Conservation (phyloP, 805 yeast genomes). For the Yarrowia sp. region DNA sequence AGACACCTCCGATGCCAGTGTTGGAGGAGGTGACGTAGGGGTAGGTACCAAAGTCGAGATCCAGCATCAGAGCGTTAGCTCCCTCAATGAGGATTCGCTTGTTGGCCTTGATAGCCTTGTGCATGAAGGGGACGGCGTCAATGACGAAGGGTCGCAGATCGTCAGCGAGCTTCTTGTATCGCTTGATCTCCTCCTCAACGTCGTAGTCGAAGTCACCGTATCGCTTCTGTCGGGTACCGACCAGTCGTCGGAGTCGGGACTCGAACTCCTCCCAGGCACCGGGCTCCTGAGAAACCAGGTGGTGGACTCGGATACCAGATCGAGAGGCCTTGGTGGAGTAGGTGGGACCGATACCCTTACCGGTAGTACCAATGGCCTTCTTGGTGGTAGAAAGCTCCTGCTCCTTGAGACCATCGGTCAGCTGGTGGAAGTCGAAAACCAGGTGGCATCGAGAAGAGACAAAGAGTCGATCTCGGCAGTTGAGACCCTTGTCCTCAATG, state of each 20-base stretch:
- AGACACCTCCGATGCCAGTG: slow-evolving; percentile 97
- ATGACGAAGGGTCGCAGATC: slow-evolving; percentile 84
- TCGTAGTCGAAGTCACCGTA: slow-evolving; percentile 93
- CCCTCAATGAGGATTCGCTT: slow-evolving; percentile 94
- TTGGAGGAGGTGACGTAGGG: slow-evolving; percentile 95
- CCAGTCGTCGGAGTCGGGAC: slow-evolving; percentile 67
- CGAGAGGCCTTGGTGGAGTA: slow-evolving; percentile 95
- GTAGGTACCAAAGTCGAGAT: slow-evolving; percentile 95
- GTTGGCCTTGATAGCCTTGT: slow-evolving; percentile 68
- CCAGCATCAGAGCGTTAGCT: slow-evolving; percentile 97
- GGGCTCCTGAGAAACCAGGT: slow-evolving; percentile 82
- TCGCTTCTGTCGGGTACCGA: slow-evolving; percentile 78
- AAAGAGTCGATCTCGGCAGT: slow-evolving; percentile 70
- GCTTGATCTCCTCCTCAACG: slow-evolving; percentile 70
- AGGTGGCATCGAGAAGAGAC: slow-evolving; percentile 92
- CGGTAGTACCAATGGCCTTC: slow-evolving; percentile 94
- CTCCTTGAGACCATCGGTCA: slow-evolving; percentile 93
- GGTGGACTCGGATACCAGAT: slow-evolving; percentile 96
- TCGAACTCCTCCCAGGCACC: slow-evolving; percentile 93
- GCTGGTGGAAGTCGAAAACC: slow-evolving; percentile 97
- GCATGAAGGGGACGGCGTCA: slow-evolving; percentile 75
- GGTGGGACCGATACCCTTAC: slow-evolving; percentile 98
- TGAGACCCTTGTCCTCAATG: slow-evolving; percentile 76
- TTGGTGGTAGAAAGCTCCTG: slow-evolving; percentile 77
- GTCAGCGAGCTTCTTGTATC: slow-evolving; percentile 72